Conservation (phyloP, 1,284 basidiomycete genomes). For the Cutaneotrichosporon dermatis region DNA sequence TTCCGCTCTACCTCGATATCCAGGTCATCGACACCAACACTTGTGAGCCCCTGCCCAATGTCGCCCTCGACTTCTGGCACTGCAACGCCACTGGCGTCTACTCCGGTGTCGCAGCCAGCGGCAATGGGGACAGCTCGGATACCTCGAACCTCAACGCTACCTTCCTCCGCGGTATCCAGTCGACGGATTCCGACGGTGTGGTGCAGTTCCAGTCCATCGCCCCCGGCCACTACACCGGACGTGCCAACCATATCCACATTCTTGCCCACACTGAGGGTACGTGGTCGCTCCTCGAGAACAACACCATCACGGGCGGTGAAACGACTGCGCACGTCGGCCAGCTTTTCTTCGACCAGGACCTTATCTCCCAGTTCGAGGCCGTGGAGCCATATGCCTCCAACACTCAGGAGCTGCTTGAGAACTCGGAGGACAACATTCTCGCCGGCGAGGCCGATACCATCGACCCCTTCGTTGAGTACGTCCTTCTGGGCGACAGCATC, state of each 20-base stretch:
- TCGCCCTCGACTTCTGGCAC: conserved; percentile 67
- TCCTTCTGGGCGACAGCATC: conserved; percentile 18
- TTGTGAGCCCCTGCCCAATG: conserved; percentile 63
- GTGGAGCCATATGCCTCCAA: conserved; percentile 48
- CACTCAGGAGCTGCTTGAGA: conserved; percentile 15
- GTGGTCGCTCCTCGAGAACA: conserved; percentile 19
- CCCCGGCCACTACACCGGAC: conserved; percentile 57
- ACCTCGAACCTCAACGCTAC: conserved; percentile 48
- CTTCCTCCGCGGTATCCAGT: conserved; percentile 63
- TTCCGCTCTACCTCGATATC: conserved; percentile 46
- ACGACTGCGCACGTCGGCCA: conserved; percentile 49
- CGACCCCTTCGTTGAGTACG: conserved; percentile 25
- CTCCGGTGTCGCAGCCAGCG: conserved; percentile 50
- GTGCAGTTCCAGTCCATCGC: conserved; percentile 65
- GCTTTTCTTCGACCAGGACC: conserved; percentile 51
- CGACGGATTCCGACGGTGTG: conserved; percentile 63
- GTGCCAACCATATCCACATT: conserved; percentile 27
- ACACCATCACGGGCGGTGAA: conserved; percentile 44
- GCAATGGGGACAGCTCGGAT: conserved; percentile 41
- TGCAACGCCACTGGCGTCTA: conserved; percentile 52
- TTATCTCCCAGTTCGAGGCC: conserved; percentile 46
- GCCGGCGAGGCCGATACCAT: conserved; percentile 11
- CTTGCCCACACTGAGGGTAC: conserved; percentile 18
- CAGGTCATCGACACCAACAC: conserved; percentile 62
- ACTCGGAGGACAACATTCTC: conserved; percentile 20